A percentile compares a stretch with the other conserved stretches of the same genome.
These are phyloP conservation scores for Gloeostereum incarnatum DNA, from an alignment of 768 basidiomycete species.

Conservation along the genomic window DNA sequence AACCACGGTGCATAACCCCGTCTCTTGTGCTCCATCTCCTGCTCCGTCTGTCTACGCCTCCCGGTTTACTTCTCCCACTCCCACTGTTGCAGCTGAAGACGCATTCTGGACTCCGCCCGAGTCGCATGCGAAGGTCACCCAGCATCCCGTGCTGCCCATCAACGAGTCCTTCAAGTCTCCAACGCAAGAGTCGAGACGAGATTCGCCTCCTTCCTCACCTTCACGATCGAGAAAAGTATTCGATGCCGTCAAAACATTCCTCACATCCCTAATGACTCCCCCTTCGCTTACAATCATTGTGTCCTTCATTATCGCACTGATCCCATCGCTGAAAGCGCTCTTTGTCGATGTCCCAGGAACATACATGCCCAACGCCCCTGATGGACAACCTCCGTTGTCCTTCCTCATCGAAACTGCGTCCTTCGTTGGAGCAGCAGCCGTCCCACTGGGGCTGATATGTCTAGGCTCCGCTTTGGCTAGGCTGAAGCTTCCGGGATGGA, in stretches of 20 bases:
- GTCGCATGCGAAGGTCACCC: background rate
- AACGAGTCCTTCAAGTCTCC: background rate
- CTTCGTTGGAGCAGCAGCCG: slow-evolving; percentile 55
- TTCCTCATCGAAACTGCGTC: slow-evolving; percentile 45
- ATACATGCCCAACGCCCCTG: slow-evolving; percentile 43
- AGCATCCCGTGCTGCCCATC: background rate
- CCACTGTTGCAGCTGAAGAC: slow-evolving; percentile 5
- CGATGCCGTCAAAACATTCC: slow-evolving; percentile 12
- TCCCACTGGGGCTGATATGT: slow-evolving; percentile 54
- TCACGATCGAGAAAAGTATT: slow-evolving; percentile 2
- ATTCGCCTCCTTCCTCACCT: background rate
- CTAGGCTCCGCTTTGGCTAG: slow-evolving; percentile 57
- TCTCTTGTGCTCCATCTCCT: no score
- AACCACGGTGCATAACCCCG: slow-evolving; percentile 6
- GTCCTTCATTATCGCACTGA: slow-evolving; percentile 45
- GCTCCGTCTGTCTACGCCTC: no score
- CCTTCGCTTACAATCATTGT: slow-evolving; percentile 43
- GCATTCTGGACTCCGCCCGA: background rate
- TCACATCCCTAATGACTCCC: slow-evolving; percentile 33
- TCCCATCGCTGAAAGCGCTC: slow-evolving; percentile 49
- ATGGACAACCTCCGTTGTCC: slow-evolving; percentile 58
- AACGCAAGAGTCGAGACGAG: slow-evolving; percentile 1
- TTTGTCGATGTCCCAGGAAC: slow-evolving; percentile 39
- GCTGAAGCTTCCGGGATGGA: slow-evolving; percentile 45
- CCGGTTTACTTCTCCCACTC: slow-evolving; percentile 1